Evolutionary conservation across 345 rosid species (phyloP).

Genomic region (Boechera divaricarpa): DNA sequence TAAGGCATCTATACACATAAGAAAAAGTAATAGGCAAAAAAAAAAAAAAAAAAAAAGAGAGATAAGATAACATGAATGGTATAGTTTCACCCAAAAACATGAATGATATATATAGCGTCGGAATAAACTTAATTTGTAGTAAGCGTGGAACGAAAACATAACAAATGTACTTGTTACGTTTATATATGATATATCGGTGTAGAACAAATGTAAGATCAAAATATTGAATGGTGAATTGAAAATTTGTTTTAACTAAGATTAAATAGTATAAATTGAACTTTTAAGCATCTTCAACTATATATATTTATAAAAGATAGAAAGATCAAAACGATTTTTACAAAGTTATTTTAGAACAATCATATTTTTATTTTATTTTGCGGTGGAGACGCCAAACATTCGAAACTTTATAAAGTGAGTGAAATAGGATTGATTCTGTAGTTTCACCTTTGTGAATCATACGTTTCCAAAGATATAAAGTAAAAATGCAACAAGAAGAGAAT

Average conservation of each 20-base stretch:
- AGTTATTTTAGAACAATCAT: background rate
- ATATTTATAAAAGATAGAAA: slow-evolving; percentile 1
- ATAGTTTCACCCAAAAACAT: background rate
- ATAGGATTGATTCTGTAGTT: slow-evolving; percentile 34
- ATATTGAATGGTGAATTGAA: background rate
- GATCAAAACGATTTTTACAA: background rate
- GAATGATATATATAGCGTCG: background rate
- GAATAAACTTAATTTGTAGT: background rate
- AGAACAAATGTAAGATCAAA: background rate
- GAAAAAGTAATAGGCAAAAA: background rate
- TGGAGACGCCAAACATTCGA: slow-evolving; percentile 7
- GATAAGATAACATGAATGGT: background rate
- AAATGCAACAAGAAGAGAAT: slow-evolving; percentile 14
- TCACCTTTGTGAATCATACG: slow-evolving; percentile 42
- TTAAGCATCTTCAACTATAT: background rate
- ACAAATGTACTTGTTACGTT: background rate
- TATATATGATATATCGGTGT: background rate
- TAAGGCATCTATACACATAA: background rate
- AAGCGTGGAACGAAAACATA: no score
- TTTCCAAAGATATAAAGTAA: slow-evolving; percentile 11
- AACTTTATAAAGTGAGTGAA: slow-evolving; percentile 26
- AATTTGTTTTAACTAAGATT: background rate
- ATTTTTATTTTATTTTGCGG: no score
- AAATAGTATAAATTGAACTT: background rate
- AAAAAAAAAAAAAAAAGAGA: background rate